phyloP scores from a whole-genome alignment of 345 rosid genomes.

The Rhodamnia argentea region DNA sequence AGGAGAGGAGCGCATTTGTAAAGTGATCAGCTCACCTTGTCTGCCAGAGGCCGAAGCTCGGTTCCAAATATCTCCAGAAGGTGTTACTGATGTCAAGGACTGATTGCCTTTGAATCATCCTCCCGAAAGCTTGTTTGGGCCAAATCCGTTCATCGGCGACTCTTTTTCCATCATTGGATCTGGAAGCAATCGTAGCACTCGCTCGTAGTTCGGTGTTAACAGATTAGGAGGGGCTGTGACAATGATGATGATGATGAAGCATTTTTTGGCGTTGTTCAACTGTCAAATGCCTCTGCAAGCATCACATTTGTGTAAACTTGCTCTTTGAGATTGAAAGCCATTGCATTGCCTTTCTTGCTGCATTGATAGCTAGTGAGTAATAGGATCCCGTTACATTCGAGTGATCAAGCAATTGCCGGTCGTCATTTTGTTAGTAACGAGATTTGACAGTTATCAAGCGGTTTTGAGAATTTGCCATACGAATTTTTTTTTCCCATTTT shows the following conservation, averaged over 20 bases:
- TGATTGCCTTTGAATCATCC: conserved; percentile 11
- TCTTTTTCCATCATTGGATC: neutral
- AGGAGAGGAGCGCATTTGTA: conserved; percentile 93
- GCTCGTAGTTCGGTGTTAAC: neutral
- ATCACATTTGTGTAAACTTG: neutral
- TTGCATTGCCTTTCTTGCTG: neutral
- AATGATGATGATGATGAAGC: neutral
- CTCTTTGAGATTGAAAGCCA: neutral
- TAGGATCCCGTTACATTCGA: neutral
- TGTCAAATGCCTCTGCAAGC: neutral
- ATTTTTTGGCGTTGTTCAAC: neutral
- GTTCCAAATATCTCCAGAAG: conserved; percentile 78
- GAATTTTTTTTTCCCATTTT: neutral
- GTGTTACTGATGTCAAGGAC: conserved; percentile 81
- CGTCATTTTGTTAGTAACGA: neutral
- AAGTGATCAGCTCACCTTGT: conserved; percentile 96
- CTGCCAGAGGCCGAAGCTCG: conserved; percentile 90
- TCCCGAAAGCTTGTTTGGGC: neutral
- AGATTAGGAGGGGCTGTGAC: neutral
- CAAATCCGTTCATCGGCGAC: neutral
- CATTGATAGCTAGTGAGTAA: neutral
- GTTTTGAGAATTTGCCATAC: rapidly evolving
- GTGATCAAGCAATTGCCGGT: neutral
- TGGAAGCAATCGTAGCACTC: neutral
- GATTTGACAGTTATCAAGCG: neutral